Base-by-base conservation (phyloP, 1,139 yeast genomes). In the Suhomyces bolitotheri region DNA sequence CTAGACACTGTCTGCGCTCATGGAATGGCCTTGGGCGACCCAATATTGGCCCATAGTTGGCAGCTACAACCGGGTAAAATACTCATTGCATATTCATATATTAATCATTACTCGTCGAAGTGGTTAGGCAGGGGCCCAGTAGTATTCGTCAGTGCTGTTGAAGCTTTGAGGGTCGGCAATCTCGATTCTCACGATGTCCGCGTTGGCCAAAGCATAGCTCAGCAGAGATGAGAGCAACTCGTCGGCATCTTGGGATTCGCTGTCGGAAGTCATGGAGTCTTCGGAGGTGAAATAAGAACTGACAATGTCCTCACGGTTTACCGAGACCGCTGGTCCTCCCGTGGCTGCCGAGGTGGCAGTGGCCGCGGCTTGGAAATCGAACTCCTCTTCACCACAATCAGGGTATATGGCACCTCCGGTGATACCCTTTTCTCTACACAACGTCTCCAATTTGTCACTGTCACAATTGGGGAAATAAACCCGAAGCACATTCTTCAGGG, bases 381-480 rank as follows among this genome's bases (percentile, higher is more conserved):
- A n/a, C n/a, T n/a, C n/a, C 9, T 16, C 8, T 11, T 25, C 25
- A 7, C 29, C 25, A 13, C 23, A 11, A 24, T 38, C 68, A 39
- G 64, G 65, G 41, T 62, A 58, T 9, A 76, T 73, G 19, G 69
- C 56, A 1, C 84, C 85, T 19, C 72, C 70, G 6, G 65, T 51
- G 9, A 80, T 69, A 25, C 71, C 73, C 39, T 72, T 61, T 27
- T 79, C 85, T 31, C 64, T 50, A 42, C 80, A 58, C 34, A 79
- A 56, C 13, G 43, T 43, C 50, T 78, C 82, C 53, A 79, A 64
- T 49, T 73, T 78, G 12, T 49, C 54, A 11, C 63, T 58, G 42
- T 78, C 82, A 45, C 79, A 70, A 51, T 78, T 79, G 17, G 83
- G 80, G 51, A 79, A 79, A 50, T 73, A 76, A 29, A 79, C 71